phyloP scores from a whole-genome alignment of 1,139 yeast genomes.

The Kodamaea sp. region DNA sequence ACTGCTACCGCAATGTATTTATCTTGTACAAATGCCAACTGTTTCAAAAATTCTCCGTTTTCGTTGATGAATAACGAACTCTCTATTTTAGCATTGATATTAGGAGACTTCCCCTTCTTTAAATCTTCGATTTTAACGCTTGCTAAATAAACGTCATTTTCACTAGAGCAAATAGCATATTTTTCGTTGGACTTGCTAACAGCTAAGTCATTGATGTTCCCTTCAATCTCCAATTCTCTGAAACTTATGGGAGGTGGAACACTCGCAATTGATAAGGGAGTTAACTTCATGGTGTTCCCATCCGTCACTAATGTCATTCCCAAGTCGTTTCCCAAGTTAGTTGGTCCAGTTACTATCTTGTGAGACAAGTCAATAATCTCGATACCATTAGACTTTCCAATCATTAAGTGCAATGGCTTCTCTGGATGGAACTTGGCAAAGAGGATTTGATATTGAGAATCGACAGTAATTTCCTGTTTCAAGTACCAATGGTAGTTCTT shows the following conservation, averaged over 20 bases:
- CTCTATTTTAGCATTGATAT: slow-evolving; percentile 35
- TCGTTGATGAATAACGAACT: slow-evolving; percentile 29
- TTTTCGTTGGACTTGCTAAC: slow-evolving; percentile 59
- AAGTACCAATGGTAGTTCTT: slow-evolving; percentile 96
- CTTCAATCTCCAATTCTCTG: slow-evolving; percentile 55
- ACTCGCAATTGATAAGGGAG: slow-evolving; percentile 83
- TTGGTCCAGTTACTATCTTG: slow-evolving; percentile 67
- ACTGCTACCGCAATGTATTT: slow-evolving; percentile 55
- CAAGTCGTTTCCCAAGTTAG: slow-evolving; percentile 62
- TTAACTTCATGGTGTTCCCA: slow-evolving; percentile 69
- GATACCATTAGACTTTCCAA: slow-evolving; percentile 54
- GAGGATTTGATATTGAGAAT: slow-evolving; percentile 32
- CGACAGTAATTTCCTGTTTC: slow-evolving; percentile 68
- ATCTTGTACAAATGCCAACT: slow-evolving; percentile 59
- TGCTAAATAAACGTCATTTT: slow-evolving; percentile 25
- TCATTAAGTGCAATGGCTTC: slow-evolving; percentile 72
- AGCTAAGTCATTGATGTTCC: slow-evolving; percentile 63
- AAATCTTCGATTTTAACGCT: slow-evolving; percentile 27
- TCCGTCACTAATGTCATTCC: slow-evolving; percentile 85
- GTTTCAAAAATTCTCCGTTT: slow-evolving; percentile 55
- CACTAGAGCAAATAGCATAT: slow-evolving; percentile 58
- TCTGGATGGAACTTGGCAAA: slow-evolving; percentile 87
- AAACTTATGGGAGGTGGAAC: slow-evolving; percentile 94
- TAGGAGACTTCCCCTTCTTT: slow-evolving; percentile 50
- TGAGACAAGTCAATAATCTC: slow-evolving; percentile 72